These are phyloP conservation scores for Parmelia sp. DNA, from an alignment of 495 filamentous ascomycete genomes.

Conservation along the genomic window DNA sequence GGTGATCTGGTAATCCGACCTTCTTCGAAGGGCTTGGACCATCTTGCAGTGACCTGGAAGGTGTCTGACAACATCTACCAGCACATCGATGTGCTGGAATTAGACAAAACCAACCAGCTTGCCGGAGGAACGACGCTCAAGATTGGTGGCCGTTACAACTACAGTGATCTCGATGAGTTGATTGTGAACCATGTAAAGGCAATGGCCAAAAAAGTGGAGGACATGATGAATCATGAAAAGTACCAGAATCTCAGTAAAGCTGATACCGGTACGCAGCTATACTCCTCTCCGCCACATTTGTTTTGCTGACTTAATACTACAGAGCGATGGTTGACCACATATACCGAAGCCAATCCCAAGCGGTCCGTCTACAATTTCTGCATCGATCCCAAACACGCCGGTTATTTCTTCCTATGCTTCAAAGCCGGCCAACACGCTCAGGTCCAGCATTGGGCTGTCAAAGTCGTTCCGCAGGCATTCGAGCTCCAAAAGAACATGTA, in stretches of 20 bases:
- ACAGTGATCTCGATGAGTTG: slow-evolving; percentile 93
- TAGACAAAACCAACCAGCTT: slow-evolving; percentile 95
- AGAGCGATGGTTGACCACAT: slow-evolving; percentile 95
- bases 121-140: slow-evolving; percentile 78
- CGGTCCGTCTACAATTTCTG: slow-evolving; percentile 93
- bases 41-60: slow-evolving; percentile 96
- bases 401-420: slow-evolving; percentile 93
- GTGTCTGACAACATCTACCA: slow-evolving; percentile 91
- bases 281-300: background rate
- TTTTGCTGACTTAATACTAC: slow-evolving; percentile 17
- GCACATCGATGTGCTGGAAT: slow-evolving; percentile 92
- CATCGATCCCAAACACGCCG: slow-evolving; percentile 82
- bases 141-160: slow-evolving; percentile 79
- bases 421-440: slow-evolving; percentile 71
- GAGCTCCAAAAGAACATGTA: slow-evolving; percentile 82
- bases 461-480: slow-evolving; percentile 82
- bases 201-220: slow-evolving; percentile 96
- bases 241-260: slow-evolving; percentile 72
- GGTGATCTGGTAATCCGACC: slow-evolving; percentile 94
- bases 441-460: slow-evolving; percentile 77
- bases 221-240: slow-evolving; percentile 88
- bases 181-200: slow-evolving; percentile 96
- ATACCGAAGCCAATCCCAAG: slow-evolving; percentile 91
- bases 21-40: slow-evolving; percentile 87
- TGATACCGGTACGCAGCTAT: slow-evolving; percentile 69